phyloP scores from a whole-genome alignment of 768 basidiomycete species.

The Collybia sp. region DNA sequence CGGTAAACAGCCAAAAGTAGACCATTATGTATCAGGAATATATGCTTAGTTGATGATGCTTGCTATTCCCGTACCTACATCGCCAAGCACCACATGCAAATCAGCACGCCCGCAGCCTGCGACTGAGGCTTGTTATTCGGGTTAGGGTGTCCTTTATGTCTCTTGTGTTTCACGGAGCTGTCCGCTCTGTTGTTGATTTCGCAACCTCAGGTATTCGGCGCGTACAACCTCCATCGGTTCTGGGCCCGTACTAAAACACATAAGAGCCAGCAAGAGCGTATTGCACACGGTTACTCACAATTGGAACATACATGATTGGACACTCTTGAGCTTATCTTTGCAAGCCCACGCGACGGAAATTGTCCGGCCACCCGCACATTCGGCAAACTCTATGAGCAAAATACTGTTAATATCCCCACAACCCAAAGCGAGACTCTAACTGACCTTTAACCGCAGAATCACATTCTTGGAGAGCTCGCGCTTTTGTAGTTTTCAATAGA shows the following conservation, averaged over 20 bases:
- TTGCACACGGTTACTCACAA: slow-evolving; percentile 48
- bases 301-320: slow-evolving; percentile 77
- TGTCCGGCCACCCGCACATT: slow-evolving; percentile 77
- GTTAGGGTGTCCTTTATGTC: background rate
- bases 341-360: slow-evolving; percentile 87
- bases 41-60: too few relatives aligned
- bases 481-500: slow-evolving; percentile 77
- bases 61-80: too few relatives aligned
- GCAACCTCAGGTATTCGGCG: slow-evolving; percentile 67
- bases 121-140: too few relatives aligned
- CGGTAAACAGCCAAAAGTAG: slow-evolving; percentile 41
- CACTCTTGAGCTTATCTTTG: slow-evolving; percentile 54
- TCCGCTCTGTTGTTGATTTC: slow-evolving; percentile 34
- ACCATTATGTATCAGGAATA: background rate
- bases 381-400: slow-evolving; percentile 64
- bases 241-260: slow-evolving; percentile 55
- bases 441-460: slow-evolving; percentile 71
- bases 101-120: too few relatives aligned
- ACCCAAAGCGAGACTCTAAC: slow-evolving; percentile 2
- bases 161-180: slow-evolving; percentile 3
- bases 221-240: slow-evolving; percentile 72
- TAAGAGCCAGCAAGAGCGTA: slow-evolving; percentile 2
- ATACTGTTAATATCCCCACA: slow-evolving; percentile 1
- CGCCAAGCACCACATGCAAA: too few relatives aligned
- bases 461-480: slow-evolving; percentile 74